These are phyloP conservation scores for Cladosporium sp. DNA, from an alignment of 2,329 filamentous ascomycete genomes.

Conservation along the genomic window DNA sequence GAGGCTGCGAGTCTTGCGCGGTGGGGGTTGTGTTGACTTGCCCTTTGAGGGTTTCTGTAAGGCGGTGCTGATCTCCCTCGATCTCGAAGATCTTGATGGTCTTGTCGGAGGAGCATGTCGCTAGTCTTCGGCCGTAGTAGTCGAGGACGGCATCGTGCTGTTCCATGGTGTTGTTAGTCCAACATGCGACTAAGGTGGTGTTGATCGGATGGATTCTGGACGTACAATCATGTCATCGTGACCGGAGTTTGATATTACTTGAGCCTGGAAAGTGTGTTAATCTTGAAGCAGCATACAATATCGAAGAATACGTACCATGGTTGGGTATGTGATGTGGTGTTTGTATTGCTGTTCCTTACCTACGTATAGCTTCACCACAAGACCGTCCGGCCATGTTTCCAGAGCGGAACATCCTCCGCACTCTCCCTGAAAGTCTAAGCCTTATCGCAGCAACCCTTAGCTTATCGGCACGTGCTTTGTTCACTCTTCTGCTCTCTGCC, in stretches of 20 bases:
- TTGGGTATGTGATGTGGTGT: conserved; percentile 15
- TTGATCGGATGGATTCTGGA: conserved; percentile 26
- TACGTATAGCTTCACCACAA: conserved; percentile 1
- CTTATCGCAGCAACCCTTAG: too few relatives aligned
- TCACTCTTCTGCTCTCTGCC: not conserved
- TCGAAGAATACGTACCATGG: conserved; percentile 5
- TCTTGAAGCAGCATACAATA: not conserved
- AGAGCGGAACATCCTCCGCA: not conserved
- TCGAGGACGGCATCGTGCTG: conserved; percentile 96
- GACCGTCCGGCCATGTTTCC: not conserved
- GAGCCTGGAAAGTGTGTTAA: conserved; percentile 48
- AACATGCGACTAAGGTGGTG: conserved; percentile 4
- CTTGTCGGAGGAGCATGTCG: conserved; percentile 95
- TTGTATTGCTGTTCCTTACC: conserved; percentile 8
- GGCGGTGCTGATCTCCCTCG: conserved; percentile 82
- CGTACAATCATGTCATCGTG: conserved; percentile 99
- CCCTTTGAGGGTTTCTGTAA: conserved; percentile 93
- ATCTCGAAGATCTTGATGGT: conserved; percentile 99
- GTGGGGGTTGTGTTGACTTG: conserved; percentile 51
- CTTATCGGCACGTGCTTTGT: not conserved
- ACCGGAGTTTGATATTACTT: conserved; percentile 77
- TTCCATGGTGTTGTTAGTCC: conserved; percentile 36
- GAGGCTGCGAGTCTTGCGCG: not conserved
- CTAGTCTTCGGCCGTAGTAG: conserved; percentile 93
- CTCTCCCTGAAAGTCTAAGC: too few relatives aligned